These are phyloP conservation scores for Lactuca sativa DNA, from an alignment of 129 eudicot species.

Conservation along the genomic window DNA sequence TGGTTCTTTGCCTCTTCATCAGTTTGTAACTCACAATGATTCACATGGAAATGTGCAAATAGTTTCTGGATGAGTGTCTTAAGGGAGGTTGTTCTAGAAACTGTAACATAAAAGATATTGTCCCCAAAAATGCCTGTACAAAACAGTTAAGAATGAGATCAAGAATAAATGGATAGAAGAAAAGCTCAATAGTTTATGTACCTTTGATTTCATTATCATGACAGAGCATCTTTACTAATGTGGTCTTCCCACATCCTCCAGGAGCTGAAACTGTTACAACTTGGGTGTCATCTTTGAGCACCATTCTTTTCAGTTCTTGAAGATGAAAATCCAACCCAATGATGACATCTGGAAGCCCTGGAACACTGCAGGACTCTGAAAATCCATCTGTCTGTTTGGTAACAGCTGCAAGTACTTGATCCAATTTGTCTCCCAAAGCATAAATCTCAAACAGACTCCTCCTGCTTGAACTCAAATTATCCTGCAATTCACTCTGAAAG, in stretches of 20 bases:
- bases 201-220: conserved; percentile 42
- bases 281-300: conserved; percentile 22
- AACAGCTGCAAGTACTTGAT: conserved; percentile 18
- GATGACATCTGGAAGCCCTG: conserved; percentile 28
- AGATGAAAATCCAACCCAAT: conserved; percentile 39
- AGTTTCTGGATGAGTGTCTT: conserved; percentile 29
- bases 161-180: neutral
- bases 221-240: conserved; percentile 49
- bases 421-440: conserved; percentile 16
- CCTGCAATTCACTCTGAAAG: conserved; percentile 15
- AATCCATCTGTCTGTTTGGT: conserved; percentile 21
- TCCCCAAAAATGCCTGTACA: conserved; percentile 35
- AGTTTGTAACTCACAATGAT: conserved; percentile 17
- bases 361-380: conserved; percentile 27
- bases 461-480: conserved; percentile 8
- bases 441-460: conserved; percentile 8
- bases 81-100: conserved; percentile 37
- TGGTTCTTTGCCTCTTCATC: conserved; percentile 50
- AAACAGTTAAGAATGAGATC: neutral
- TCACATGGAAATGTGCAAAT: conserved; percentile 20
- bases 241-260: conserved; percentile 50
- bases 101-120: conserved; percentile 49
- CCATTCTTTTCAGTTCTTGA: conserved; percentile 27
- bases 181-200: neutral
- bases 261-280: conserved; percentile 43